These are phyloP conservation scores for Davidsoniella eucalypti DNA, from an alignment of 2,329 filamentous ascomycete species.

Conservation along the genomic window DNA sequence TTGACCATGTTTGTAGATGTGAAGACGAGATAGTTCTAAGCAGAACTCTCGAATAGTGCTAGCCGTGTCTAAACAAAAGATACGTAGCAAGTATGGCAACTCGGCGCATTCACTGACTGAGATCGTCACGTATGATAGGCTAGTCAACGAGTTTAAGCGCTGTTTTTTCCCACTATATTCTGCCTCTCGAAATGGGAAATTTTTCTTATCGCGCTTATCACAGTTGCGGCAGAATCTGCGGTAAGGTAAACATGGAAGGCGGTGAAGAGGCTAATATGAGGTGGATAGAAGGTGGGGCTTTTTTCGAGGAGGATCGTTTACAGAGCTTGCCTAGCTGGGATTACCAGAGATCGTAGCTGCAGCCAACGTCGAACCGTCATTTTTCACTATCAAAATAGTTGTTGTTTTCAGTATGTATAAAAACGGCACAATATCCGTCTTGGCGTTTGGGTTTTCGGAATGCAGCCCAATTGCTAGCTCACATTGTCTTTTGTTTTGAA, in stretches of 20 bases:
- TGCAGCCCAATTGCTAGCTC: too few species aligned
- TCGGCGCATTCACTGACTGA: not conserved
- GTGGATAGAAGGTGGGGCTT: not conserved
- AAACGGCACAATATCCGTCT: too few species aligned
- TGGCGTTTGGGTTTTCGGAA: too few species aligned
- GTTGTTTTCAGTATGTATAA: too few species aligned
- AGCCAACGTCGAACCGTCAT: too few species aligned
- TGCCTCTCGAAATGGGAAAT: slow-evolving; percentile 9
- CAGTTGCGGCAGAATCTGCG: slow-evolving; percentile 1
- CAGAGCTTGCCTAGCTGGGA: too few species aligned
- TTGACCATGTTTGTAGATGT: slow-evolving; percentile 57
- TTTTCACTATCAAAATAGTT: too few species aligned
- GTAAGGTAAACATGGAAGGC: not conserved
- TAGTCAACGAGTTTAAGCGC: not conserved
- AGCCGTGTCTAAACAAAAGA: not conserved
- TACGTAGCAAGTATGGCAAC: not conserved
- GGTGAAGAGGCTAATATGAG: not conserved
- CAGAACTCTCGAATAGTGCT: not conserved
- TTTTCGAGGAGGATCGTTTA: not conserved
- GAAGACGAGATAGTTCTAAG: slow-evolving; percentile 11
- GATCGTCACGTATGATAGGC: not conserved
- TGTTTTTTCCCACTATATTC: not conserved
- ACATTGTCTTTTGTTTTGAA: too few species aligned
- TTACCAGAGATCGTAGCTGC: too few species aligned
- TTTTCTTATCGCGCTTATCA: slow-evolving; percentile 13